phyloP scores from a whole-genome alignment of 1,284 basidiomycete genomes.

The Rugosomyces carneus region DNA sequence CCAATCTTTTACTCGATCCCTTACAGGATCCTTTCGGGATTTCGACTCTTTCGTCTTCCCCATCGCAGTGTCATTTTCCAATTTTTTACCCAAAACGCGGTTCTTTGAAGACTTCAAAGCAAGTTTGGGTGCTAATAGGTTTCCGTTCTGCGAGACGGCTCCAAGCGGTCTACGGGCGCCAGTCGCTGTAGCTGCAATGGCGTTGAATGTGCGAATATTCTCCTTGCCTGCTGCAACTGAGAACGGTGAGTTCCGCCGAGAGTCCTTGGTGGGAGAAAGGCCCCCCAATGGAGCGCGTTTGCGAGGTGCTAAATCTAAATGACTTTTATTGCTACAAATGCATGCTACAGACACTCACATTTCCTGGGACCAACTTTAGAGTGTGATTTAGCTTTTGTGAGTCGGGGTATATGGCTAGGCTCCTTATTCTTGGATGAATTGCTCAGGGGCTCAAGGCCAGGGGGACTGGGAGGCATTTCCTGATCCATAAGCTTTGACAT shows the following conservation, averaged over 20 bases:
- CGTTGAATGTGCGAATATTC: slow-evolving; percentile 21
- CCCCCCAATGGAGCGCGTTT: slow-evolving; percentile 34
- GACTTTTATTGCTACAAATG: too few relatives aligned
- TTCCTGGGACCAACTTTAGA: slow-evolving; percentile 31
- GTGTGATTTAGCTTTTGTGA: slow-evolving; percentile 37
- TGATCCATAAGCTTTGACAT: slow-evolving; percentile 32
- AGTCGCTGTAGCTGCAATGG: slow-evolving; percentile 13
- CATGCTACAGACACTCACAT: slow-evolving; percentile 19
- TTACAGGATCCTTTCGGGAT: slow-evolving; percentile 36
- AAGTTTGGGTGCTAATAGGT: slow-evolving; percentile 9
- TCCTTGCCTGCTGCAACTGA: slow-evolving; percentile 27
- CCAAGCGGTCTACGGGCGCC: slow-evolving; percentile 25
- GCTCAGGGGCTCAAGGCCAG: slow-evolving; percentile 22
- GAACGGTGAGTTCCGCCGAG: slow-evolving; percentile 33
- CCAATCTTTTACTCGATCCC: slow-evolving; percentile 50
- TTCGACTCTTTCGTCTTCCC: slow-evolving; percentile 18
- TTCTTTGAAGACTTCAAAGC: slow-evolving; percentile 14
- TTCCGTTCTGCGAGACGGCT: slow-evolving; percentile 19
- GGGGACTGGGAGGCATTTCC: slow-evolving; percentile 22
- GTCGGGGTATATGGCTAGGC: slow-evolving; percentile 6
- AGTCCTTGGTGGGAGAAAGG: slow-evolving; percentile 44
- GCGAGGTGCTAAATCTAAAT: slow-evolving; percentile 20
- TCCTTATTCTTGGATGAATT: slow-evolving; percentile 8
- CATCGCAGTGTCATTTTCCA: too few relatives aligned
- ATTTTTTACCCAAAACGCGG: slow-evolving; percentile 23